Percentiles rank a stretch among this genome's conserved stretches.
Conservation (phyloP, 768 basidiomycete species). For the Collybiopsis luxurians region DNA sequence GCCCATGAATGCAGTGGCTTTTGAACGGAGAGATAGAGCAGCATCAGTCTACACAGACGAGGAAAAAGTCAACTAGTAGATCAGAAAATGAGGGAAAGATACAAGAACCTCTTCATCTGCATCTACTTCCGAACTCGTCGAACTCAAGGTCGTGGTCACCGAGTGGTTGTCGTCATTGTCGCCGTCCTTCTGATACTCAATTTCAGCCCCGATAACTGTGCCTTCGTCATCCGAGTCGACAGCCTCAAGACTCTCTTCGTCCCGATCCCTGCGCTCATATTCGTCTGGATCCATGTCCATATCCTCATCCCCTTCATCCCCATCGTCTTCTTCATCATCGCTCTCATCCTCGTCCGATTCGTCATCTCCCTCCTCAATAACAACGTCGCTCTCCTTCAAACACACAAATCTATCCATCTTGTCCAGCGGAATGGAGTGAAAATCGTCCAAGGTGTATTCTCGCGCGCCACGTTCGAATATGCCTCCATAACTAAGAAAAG, state of each 20-base stretch:
- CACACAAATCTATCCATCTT: conserved; percentile 80
- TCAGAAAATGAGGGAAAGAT: not conserved
- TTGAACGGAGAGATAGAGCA: conserved; percentile 21
- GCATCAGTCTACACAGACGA: not conserved
- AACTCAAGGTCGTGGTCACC: no score
- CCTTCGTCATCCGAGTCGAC: conserved; percentile 32
- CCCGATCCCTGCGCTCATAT: conserved; percentile 21
- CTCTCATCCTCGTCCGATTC: conserved; percentile 62
- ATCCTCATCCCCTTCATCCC: conserved; percentile 33
- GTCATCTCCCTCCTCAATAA: conserved; percentile 60
- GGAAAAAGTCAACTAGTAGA: not conserved
- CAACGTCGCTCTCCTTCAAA: conserved; percentile 62
- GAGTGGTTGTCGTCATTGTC: conserved; percentile 18
- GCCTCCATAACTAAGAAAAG: conserved; percentile 68
- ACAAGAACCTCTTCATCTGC: not conserved
- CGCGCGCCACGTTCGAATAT: conserved; percentile 80
- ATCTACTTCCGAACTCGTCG: conserved; percentile 20
- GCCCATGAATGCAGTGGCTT: conserved; percentile 52
- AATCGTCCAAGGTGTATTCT: conserved; percentile 91
- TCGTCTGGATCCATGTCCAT: conserved; percentile 20
- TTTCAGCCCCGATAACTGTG: conserved; percentile 31
- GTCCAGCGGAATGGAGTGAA: conserved; percentile 75
- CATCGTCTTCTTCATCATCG: conserved; percentile 56
- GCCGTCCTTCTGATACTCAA: conserved; percentile 23
- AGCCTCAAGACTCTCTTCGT: conserved; percentile 15